A percentile compares a stretch with the other conserved stretches of the same genome.
phyloP scores from a whole-genome alignment of 768 basidiomycete genomes.

The Russula dissimulans region DNA sequence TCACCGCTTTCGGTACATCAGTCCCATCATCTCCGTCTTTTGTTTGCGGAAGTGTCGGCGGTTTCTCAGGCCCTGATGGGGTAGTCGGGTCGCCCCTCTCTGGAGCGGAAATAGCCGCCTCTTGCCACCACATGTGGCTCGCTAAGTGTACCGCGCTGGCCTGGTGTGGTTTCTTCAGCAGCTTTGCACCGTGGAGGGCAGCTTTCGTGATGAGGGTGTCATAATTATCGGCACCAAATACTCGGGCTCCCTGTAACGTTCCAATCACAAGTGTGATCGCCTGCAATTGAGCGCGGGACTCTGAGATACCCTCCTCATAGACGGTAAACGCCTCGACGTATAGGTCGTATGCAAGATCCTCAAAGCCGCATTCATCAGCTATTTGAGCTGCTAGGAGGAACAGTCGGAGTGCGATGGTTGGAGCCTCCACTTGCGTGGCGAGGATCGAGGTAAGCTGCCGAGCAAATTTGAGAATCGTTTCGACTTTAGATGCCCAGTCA shows the following conservation, averaged over 20 bases:
- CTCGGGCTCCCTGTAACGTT: slow-evolving; percentile 76
- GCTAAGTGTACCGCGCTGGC: slow-evolving; percentile 90
- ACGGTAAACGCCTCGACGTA: slow-evolving; percentile 97
- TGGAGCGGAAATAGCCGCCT: slow-evolving; percentile 33
- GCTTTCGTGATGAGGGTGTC: slow-evolving; percentile 98
- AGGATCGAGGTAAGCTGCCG: slow-evolving; percentile 91
- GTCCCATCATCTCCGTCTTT: slow-evolving; percentile 38
- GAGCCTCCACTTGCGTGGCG: slow-evolving; percentile 87
- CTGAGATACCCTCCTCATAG: slow-evolving; percentile 95
- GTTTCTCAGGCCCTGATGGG: slow-evolving; percentile 22
- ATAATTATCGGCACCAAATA: slow-evolving; percentile 93
- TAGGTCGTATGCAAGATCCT: slow-evolving; percentile 94
- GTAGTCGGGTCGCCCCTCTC: slow-evolving; percentile 38
- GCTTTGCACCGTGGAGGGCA: slow-evolving; percentile 91
- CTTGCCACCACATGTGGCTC: slow-evolving; percentile 99
- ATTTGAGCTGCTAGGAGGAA: slow-evolving; percentile 96
- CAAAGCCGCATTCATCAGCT: slow-evolving; percentile 88
- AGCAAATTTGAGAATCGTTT: slow-evolving; percentile 87
- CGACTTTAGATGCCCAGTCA: slow-evolving; percentile 80
- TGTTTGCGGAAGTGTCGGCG: slow-evolving; percentile 26
- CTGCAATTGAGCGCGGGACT: slow-evolving; percentile 89
- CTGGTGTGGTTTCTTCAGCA: slow-evolving; percentile 98
- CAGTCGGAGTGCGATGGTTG: slow-evolving; percentile 83
- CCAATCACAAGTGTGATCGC: slow-evolving; percentile 96
- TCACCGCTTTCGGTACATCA: slow-evolving; percentile 26